Evolutionary conservation across 1,139 yeast species (phyloP), one percentile per base, ranked within the genome.

Genomic region (Blastobotrys proliferans): DNA sequence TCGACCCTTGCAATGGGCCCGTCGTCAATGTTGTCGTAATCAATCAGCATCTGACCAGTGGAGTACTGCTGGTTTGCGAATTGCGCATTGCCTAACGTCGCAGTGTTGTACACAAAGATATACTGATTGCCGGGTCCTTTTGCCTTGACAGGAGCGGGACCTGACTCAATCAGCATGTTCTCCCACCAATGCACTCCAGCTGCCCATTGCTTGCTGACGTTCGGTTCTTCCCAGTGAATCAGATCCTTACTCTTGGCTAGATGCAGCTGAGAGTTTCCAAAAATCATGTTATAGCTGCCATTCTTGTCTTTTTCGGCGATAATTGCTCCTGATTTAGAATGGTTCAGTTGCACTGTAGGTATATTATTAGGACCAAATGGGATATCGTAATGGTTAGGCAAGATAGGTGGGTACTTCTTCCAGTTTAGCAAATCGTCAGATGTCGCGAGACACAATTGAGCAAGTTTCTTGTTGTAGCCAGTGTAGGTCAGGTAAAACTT

Each of bases 91-190:
- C 48, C 48, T 9, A n/a, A 10, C 13, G 45, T 38, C 10, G 48
- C 46, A 10, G 41, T 47, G 26, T 45, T 45, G 38, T 45, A 45
- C 2, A 45, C 16, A 11, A 45, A 26, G 22, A 45, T 45, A 44
- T 44, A 45, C 32, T 43, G 38, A 18, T 40, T 40, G 13, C 30
- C 47, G 10, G 8, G 8, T 8, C 11, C 26, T 6, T 28, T 18
- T 2, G 48, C 33, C 34, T 45, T 45, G n/a, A 45, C 29, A 11
- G 48, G 48, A 4, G 46, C 46, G 3, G 48, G 48, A 19, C 48
- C 48, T 4, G 48, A 44, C 25, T 45, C 48, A 24, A 45, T 45
- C 35, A 45, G 22, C 17, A 20, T 13, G 35, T 38, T 33, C 27
- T 45, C 48, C 48, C 48, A 45, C 13, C 13, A 22, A 28, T 25